Evolutionary conservation across 2,329 filamentous ascomycete species (phyloP).

Genomic region (Xylariaceae sp.): DNA sequence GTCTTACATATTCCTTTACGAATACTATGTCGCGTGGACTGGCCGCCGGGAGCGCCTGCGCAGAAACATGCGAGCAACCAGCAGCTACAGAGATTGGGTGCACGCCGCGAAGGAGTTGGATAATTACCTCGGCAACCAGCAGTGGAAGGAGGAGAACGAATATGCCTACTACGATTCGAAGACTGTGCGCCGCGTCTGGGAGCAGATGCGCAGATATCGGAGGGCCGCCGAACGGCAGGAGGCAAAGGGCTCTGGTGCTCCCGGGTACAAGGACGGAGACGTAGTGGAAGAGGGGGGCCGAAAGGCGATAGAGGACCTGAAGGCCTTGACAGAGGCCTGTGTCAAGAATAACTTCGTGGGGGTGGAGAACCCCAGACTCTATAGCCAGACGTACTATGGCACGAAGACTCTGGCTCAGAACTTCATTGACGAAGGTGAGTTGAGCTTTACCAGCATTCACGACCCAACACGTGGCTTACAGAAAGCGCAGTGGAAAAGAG

Average conservation of each 20-base stretch:
- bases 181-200: conserved; percentile 69
- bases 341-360: conserved; percentile 98
- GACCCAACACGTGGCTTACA: too few species aligned
- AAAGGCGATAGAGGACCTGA: conserved; percentile 67
- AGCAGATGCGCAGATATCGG: conserved; percentile 63
- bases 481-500: conserved; percentile 57
- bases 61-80: conserved; percentile 61
- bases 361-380: conserved; percentile 87
- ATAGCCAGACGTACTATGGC: conserved; percentile 94
- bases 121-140: conserved; percentile 67
- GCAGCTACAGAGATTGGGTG: conserved; percentile 78
- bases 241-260: conserved; percentile 22
- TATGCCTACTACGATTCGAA: conserved; percentile 83
- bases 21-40: conserved; percentile 85
- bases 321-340: conserved; percentile 73
- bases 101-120: conserved; percentile 73
- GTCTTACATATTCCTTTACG: conserved; percentile 86
- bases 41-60: conserved; percentile 68
- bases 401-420: conserved; percentile 92
- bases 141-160: conserved; percentile 71
- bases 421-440: conserved; percentile 73
- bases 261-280: conserved; percentile 29
- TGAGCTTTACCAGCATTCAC: too few species aligned
- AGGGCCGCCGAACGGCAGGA: conserved; percentile 47
- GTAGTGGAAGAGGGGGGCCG: conserved; percentile 27